These are phyloP conservation scores for Herpetomonas samuelpessoai DNA, from an alignment of 208 protist genomes.

Conservation along the genomic window DNA sequence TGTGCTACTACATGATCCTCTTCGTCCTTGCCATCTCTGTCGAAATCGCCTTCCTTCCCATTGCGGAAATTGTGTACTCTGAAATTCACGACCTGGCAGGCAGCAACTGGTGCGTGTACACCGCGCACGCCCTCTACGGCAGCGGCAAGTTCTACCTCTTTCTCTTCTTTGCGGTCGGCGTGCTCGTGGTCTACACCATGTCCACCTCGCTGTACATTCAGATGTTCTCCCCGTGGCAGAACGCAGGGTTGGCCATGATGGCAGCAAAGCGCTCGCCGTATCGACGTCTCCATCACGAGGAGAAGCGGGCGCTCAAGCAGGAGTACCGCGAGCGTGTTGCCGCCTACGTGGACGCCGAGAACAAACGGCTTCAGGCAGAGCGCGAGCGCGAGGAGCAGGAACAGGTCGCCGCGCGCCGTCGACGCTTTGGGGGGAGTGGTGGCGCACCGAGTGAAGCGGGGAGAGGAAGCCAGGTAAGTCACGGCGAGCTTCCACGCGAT, in stretches of 20 bases:
- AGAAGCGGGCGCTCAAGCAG: constrained; percentile 17
- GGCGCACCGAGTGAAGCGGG: too few species aligned
- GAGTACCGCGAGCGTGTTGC: constrained; percentile 19
- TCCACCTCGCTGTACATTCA: constrained; percentile 59
- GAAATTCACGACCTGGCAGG: constrained; percentile 43
- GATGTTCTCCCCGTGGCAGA: constrained; percentile 57
- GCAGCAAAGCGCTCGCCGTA: constrained; percentile 39
- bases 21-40: constrained; percentile 23
- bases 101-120: constrained; percentile 54
- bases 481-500: too few species aligned
- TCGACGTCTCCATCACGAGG: constrained; percentile 27
- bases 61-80: constrained; percentile 45
- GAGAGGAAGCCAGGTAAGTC: too few species aligned
- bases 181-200: constrained; percentile 54
- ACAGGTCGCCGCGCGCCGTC: too few species aligned
- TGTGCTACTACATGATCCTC: constrained; percentile 58
- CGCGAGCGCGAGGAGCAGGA: neutral
- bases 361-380: neutral
- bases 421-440: too few species aligned
- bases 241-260: constrained; percentile 49
- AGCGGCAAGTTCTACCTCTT: constrained; percentile 54
- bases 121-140: constrained; percentile 46
- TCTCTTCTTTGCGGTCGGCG: constrained; percentile 41
- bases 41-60: constrained; percentile 30
- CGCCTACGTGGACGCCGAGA: neutral